Evolutionary conservation across 768 basidiomycete species (phyloP), one percentile per base, ranked within the genome.

Genomic region (Hortiboletus campestris): DNA sequence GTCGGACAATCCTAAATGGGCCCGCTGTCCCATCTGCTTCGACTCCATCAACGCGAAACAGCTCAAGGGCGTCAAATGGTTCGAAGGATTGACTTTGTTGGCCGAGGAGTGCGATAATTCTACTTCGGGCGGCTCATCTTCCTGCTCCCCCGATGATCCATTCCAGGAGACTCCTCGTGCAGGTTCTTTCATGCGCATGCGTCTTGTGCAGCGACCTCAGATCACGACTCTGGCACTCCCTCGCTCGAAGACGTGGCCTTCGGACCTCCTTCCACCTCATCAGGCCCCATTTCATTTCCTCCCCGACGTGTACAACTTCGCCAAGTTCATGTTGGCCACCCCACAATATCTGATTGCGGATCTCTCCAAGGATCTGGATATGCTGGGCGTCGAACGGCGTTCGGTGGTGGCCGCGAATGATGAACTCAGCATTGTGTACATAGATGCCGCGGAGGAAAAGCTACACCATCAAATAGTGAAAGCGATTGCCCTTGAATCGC

Each of bases 271-370:
- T 31, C 88, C 91, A 14, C 90, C 94, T 19, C 92, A 95, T 61
- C 88, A 94, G 65, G 91, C 94, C 0, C 96, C 97, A 8, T 98
- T 95, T 77, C 84, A 97, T 68, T 98, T 99, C 76, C 79, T 96
- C 20, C 97, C 95, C 1, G 94, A 98, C 65, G 89, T 97, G 39
- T 85, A 86, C 59, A 75, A 76, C 38, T 97, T 89, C 70, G 81
- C 94, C 19, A 94, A 92, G 67, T 97, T 98, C 76, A 97, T 98
- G 94, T 84, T 98, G 25, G 94, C 93, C 19, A 93, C 94, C 0
- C 93, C 96, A 1, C 78, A 82, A 2, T 91, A 95, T 70, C 81
- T 98, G 55, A 79, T 89, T 40, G 68, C 79, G 17, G 88, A 92
- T 66, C 81, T 98, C 13, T 78, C 81, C 3, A 76, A 72, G 43